Base-by-base conservation (phyloP, 2,329 filamentous ascomycete species). In the Neophaeococcomyces aloes region DNA sequence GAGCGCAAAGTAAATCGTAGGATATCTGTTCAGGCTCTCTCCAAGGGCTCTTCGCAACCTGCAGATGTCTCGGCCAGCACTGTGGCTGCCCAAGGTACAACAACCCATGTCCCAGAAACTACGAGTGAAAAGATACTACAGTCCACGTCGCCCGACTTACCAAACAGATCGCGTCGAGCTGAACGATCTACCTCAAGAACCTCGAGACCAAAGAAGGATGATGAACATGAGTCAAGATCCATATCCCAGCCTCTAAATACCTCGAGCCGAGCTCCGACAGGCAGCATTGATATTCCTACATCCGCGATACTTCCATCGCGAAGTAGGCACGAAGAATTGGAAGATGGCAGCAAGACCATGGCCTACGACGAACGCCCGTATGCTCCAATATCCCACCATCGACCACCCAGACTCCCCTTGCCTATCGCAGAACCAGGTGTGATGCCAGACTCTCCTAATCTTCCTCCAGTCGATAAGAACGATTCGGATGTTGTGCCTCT, bases 401-500 rank as follows among this genome's bases (percentile, higher is more conserved):
- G 67, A n/a, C 89, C 89, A 35, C 89, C 89, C 39, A 82, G 89
- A 48, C 71, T 96, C 57, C 89, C 89, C 46, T 76, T 96, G 47
- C 88, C 89, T 43, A 95, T 96, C 56, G 87, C 93, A 56, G 86
- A 95, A 68, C 87, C 94, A 61, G 75, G 84, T 11, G 81, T 91
- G 55, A 86, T 83, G 1, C 89, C 89, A 1, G 88, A 88, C 19
- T 95, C 88, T 34, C 89, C 89, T 42, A 89, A 94, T 51, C 76
- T 89, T 49, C 78, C 82, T 5, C 76, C 86, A 1, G 72, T 79
- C 21, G 81, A 86, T 59, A 62, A 68, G 48, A 63, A 63, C 2
- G 59, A 79, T 48, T 75, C 73, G 4, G 70, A 76, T 41, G 31
- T 27, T 27, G 61, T 72, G n/a, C 66, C 74, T 32, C 61, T 66